Percentiles rank a stretch among this genome's conserved stretches.
These are phyloP conservation scores for Xerocomus potaroensis DNA, from an alignment of 768 basidiomycete species.

Conservation along the genomic window DNA sequence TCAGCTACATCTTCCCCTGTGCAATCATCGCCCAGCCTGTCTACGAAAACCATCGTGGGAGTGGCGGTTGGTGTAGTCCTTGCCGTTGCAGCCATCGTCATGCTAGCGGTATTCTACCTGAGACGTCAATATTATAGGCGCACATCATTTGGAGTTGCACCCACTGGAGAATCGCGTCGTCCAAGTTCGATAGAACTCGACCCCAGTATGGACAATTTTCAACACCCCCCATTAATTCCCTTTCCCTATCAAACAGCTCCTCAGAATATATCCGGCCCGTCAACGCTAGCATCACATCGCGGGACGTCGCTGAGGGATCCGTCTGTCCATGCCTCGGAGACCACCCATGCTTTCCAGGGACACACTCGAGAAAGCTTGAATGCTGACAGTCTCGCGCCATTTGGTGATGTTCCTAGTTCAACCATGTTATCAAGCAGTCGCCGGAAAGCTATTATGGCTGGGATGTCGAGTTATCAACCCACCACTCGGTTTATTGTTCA, in stretches of 20 bases:
- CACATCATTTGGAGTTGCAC: constrained; percentile 28
- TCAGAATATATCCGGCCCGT: constrained; percentile 3
- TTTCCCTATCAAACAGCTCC: constrained; percentile 26
- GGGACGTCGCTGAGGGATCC: constrained; percentile 3
- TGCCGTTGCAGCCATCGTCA: constrained; percentile 48
- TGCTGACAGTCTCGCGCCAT: constrained; percentile 15
- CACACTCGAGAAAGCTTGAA: constrained; percentile 22
- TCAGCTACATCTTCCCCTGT: constrained; percentile 16
- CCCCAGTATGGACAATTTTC: constrained; percentile 15
- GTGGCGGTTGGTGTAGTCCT: constrained; percentile 48
- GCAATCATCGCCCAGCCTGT: constrained; percentile 24
- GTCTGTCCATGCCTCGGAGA: constrained; percentile 9
- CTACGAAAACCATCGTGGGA: constrained; percentile 46
- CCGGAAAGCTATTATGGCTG: constrained; percentile 56
- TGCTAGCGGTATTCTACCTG: constrained; percentile 50
- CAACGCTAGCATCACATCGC: background rate
- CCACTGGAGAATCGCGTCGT: constrained; percentile 28
- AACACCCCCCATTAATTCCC: constrained; percentile 35
- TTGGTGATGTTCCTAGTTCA: constrained; percentile 19
- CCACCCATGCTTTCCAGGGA: background rate
- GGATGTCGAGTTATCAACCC: constrained; percentile 34
- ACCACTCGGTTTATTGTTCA: constrained; percentile 61
- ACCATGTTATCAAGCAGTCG: constrained; percentile 38
- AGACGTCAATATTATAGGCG: constrained; percentile 23
- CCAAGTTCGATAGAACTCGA: constrained; percentile 39